phyloP scores from a whole-genome alignment of 2,329 filamentous ascomycete species.

The Zymoseptoria pseudotritici region DNA sequence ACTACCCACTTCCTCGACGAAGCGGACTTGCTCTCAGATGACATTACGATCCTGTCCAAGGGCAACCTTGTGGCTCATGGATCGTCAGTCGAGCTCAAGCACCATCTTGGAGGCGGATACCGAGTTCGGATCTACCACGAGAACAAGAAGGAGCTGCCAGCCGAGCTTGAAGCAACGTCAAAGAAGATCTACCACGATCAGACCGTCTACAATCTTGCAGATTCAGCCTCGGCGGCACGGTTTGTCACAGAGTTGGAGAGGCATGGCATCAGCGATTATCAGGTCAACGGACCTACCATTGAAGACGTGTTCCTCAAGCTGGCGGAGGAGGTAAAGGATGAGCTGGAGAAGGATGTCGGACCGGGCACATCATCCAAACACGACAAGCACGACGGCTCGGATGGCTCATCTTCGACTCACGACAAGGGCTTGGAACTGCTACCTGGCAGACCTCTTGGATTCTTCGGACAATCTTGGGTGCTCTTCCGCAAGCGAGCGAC shows the following conservation, averaged over 20 bases:
- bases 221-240: conserved; percentile 61
- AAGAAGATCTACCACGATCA: conserved; percentile 57
- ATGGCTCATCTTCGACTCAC: conserved; percentile 3
- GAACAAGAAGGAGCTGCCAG: conserved; percentile 23
- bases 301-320: conserved; percentile 87
- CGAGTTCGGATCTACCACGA: conserved; percentile 65
- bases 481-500: conserved; percentile 71
- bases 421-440: conserved; percentile 40
- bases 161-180: conserved; percentile 18
- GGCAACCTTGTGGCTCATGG: conserved; percentile 75
- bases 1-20: conserved; percentile 94
- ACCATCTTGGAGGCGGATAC: conserved; percentile 75
- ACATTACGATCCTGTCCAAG: conserved; percentile 81
- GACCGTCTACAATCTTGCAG: conserved; percentile 62
- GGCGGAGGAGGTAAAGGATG: conserved; percentile 66
- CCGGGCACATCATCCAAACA: conserved; percentile 15
- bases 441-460: conserved; percentile 64
- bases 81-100: conserved; percentile 78
- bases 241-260: conserved; percentile 65
- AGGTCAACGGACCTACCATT: conserved; percentile 80
- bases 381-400: conserved; percentile 8
- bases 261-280: conserved; percentile 64
- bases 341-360: conserved; percentile 32
- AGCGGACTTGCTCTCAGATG: conserved; percentile 80
- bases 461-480: conserved; percentile 62